A percentile compares a stretch with the other conserved stretches of the same genome.
These are phyloP conservation scores for Sclerotinia borealis DNA, from an alignment of 2,329 filamentous ascomycete genomes.

Conservation along the genomic window DNA sequence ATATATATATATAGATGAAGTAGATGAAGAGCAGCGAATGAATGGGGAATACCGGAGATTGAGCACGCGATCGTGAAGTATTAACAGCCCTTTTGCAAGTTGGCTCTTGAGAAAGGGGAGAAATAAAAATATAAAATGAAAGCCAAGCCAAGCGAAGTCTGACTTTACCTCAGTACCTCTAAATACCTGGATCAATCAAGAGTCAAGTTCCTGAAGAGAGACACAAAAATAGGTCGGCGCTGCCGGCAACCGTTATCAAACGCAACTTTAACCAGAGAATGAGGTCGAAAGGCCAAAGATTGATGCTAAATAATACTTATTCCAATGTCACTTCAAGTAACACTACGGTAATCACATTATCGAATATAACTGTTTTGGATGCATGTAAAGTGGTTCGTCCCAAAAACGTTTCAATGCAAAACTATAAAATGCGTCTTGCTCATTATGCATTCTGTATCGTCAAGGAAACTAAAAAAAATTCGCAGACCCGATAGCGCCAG, in stretches of 20 bases:
- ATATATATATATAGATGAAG: neutral
- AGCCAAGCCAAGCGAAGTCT: neutral
- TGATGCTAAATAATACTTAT: neutral
- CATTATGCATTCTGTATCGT: constrained; percentile 26
- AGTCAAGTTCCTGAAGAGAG: too few relatives aligned
- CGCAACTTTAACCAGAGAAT: neutral
- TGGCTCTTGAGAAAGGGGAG: neutral
- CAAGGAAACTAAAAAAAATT: constrained; percentile 19
- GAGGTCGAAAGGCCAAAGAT: neutral
- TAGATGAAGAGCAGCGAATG: too few relatives aligned
- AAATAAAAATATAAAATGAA: neutral
- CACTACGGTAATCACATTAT: neutral
- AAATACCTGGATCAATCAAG: too few relatives aligned
- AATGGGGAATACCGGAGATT: neutral
- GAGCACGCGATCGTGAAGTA: neutral
- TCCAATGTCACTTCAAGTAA: neutral
- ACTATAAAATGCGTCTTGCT: constrained; percentile 6
- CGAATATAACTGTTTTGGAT: neutral
- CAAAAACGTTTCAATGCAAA: neutral
- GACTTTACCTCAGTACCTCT: neutral
- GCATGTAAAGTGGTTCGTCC: neutral
- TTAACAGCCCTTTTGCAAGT: neutral
- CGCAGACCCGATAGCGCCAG: constrained; percentile 30
- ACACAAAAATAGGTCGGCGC: neutral
- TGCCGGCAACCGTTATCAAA: neutral